Evolutionary conservation across 1,139 yeast species (phyloP), one percentile per base, ranked within the genome.

Genomic region (Yamadazyma dushanensis): DNA sequence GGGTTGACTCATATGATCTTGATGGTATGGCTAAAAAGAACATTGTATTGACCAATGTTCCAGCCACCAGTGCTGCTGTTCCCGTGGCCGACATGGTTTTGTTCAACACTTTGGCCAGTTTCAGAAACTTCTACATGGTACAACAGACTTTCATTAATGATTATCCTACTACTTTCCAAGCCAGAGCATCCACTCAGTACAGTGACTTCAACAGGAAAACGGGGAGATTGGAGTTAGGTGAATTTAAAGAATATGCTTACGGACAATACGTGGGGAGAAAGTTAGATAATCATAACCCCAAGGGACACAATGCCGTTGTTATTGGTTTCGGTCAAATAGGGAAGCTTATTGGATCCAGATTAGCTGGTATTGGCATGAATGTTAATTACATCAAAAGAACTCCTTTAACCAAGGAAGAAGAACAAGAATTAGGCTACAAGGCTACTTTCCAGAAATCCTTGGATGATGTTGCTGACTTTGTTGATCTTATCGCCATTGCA

Each of bases 241-340:
- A 45, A 2, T 34, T 45, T 40, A 45, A 66, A 50, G 69, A 76
- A 32, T 68, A 72, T 59, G 43, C 61, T 7, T 65, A 70, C 33
- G 86, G 85, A 18, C 74, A 79, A 46, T 36, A 49, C 16, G 57
- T 70, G 13, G 61, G 61, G 20, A 56, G 60, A 8, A 7, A 11
- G 3, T 51, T 71, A 29, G 55, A 48, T 17, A 66, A 68, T 38
- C 45, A 49, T 22, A 72, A 77, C 11, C 89, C 89, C 7, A 58
- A 62, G 5, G 80, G 78, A 29, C 83, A 80, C 49, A 62, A 66
- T 22, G 90, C 71, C 1, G 80, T 85, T 4, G 73, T 87, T 29
- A 76, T 84, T 2, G 96, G 95, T 0, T 81, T 86, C 51, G 96
- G 96, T 2, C 70, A 77, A 27, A 86, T 87, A 49, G 95, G 95